Conservation (phyloP, 352 stramenopile genomes). For the Discostella stelligera region DNA sequence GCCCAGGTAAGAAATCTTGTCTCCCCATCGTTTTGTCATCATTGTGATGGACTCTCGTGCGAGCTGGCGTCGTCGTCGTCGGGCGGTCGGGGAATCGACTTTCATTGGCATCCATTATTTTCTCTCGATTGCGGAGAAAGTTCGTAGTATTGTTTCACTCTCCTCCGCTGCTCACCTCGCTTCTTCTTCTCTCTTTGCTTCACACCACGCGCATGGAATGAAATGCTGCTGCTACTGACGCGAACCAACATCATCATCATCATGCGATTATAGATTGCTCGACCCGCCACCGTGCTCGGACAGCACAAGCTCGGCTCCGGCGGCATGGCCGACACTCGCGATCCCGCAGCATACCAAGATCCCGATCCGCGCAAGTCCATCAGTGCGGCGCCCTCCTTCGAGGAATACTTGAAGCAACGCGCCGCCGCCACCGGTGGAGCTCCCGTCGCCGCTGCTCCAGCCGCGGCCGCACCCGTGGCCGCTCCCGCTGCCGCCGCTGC, state of each 20-base stretch:
- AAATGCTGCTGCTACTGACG: too few relatives aligned
- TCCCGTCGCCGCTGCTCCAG: conserved; percentile 18
- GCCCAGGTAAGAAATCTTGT: conserved; percentile 17
- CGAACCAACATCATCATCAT: not conserved
- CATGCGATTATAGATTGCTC: not conserved
- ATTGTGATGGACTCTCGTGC: too few relatives aligned
- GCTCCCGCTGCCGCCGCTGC: not conserved
- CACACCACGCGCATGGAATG: too few relatives aligned
- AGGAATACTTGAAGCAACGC: conserved; percentile 75
- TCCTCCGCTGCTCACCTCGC: too few relatives aligned
- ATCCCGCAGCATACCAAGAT: conserved; percentile 49
- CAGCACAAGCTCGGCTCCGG: conserved; percentile 47
- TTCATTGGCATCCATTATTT: too few relatives aligned
- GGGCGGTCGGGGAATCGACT: too few relatives aligned
- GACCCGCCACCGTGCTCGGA: conserved; percentile 38
- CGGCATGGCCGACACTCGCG: conserved; percentile 68
- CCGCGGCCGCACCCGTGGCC: conserved; percentile 26
- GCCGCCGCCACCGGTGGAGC: conserved; percentile 20
- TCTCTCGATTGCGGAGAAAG: too few relatives aligned
- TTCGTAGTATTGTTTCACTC: too few relatives aligned
- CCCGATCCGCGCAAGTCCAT: conserved; percentile 69
- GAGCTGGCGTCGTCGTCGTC: too few relatives aligned
- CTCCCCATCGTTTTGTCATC: too few relatives aligned
- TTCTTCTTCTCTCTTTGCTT: too few relatives aligned
- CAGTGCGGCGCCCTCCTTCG: conserved; percentile 60